Conservation (phyloP, 2,329 filamentous ascomycete species). For the Colletotrichum sublineola region DNA sequence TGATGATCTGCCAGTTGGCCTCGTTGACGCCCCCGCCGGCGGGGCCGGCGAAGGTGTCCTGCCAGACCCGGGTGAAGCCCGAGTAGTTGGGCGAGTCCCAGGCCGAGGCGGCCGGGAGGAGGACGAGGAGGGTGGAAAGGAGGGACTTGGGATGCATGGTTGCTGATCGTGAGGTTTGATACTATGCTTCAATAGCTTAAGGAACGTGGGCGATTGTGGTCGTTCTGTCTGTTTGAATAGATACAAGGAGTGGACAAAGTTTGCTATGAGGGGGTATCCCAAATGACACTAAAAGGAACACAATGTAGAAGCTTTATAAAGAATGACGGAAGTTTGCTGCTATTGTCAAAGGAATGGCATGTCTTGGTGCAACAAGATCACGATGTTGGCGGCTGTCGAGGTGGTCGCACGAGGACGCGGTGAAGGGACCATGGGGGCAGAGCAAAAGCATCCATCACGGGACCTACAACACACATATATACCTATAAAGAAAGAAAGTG, state of each 20-base stretch:
- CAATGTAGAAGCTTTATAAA: conserved; percentile 21
- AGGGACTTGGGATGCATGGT: conserved; percentile 33
- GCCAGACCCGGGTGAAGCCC: conserved; percentile 57
- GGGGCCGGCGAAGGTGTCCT: conserved; percentile 58
- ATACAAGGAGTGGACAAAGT: conserved; percentile 1
- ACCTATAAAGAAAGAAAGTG: not conserved
- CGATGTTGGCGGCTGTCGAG: conserved; percentile 19
- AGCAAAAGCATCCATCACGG: conserved; percentile 25
- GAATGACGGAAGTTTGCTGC: not conserved
- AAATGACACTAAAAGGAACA: not conserved
- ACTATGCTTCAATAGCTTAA: conserved; percentile 4
- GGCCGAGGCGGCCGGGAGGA: conserved; percentile 52
- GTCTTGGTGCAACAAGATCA: conserved; percentile 37
- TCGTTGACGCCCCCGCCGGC: conserved; percentile 51
- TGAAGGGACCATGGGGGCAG: conserved; percentile 29
- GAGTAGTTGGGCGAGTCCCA: conserved; percentile 55
- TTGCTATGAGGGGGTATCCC: not conserved
- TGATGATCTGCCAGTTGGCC: conserved; percentile 60
- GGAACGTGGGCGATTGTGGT: conserved; percentile 1
- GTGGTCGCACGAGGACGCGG: conserved; percentile 18
- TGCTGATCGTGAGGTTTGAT: conserved; percentile 6
- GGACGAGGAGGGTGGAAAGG: conserved; percentile 44
- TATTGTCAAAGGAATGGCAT: conserved; percentile 29
- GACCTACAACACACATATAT: conserved; percentile 26
- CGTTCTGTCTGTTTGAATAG: not conserved